Conservation (phyloP, 306 rosid genomes). For the Gillenia trifoliata region DNA sequence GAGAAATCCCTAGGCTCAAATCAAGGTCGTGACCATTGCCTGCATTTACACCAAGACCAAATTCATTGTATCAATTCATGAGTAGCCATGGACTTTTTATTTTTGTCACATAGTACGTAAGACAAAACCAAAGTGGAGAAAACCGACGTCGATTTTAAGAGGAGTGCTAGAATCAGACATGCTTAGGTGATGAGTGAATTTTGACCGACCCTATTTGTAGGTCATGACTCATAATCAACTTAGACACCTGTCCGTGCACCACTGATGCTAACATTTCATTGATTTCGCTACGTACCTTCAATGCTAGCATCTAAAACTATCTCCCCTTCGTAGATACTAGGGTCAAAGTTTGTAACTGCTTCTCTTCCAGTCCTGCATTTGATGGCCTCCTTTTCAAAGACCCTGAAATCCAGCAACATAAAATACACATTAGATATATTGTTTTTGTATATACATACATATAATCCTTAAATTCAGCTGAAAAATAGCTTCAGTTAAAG, state of each 20-base stretch:
- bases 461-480: neutral
- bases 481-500: conserved; percentile 2
- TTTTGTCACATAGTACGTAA: neutral
- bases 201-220: neutral
- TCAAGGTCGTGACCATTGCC: conserved; percentile 49
- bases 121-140: neutral
- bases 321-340: conserved; percentile 20
- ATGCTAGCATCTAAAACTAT: conserved; percentile 7
- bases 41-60: conserved; percentile 11
- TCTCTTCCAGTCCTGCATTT: conserved; percentile 10
- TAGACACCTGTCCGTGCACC: neutral
- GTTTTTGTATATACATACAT: too few species aligned
- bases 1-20: conserved; percentile 45
- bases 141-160: neutral
- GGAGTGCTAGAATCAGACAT: neutral
- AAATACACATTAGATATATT: neutral
- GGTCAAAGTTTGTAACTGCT: conserved; percentile 16
- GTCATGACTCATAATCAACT: neutral
- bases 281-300: conserved; percentile 13
- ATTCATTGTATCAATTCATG: neutral
- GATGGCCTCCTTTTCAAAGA: conserved; percentile 18
- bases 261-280: too few species aligned
- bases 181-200: neutral
- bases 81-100: neutral
- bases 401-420: conserved; percentile 12